phyloP scores from a whole-genome alignment of 2,329 filamentous ascomycete species.

The Apiospora pterosperma region DNA sequence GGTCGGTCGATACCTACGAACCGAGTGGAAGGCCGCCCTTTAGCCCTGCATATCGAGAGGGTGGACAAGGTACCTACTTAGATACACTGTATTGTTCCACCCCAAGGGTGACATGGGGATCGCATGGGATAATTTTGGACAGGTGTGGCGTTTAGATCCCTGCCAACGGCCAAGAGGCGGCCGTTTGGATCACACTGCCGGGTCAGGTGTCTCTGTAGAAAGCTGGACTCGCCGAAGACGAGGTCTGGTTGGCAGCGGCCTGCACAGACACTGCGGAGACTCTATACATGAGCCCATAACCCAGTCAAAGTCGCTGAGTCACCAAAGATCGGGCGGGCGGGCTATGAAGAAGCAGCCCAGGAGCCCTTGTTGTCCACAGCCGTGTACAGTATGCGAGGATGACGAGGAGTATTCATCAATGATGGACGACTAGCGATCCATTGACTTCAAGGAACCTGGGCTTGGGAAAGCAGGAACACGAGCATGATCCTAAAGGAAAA shows the following conservation, averaged over 20 bases:
- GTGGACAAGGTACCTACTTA: slow-evolving; percentile 3
- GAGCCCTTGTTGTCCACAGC: neutral
- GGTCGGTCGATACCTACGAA: neutral
- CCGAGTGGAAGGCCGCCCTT: neutral
- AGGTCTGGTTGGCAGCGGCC: slow-evolving; percentile 28
- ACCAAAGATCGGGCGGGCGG: slow-evolving; percentile 12
- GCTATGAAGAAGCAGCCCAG: slow-evolving; percentile 5
- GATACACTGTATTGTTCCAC: slow-evolving; percentile 1
- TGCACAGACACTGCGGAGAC: slow-evolving; percentile 22
- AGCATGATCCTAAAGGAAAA: neutral
- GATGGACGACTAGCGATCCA: neutral
- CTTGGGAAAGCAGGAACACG: neutral
- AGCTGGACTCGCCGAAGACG: slow-evolving; percentile 28
- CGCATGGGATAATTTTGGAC: slow-evolving; percentile 17
- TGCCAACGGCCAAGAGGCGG: slow-evolving; percentile 27
- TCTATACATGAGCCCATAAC: slow-evolving; percentile 10
- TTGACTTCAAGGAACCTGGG: neutral
- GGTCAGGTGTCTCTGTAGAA: slow-evolving; percentile 11
- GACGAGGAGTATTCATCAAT: neutral
- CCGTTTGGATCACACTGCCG: slow-evolving; percentile 16
- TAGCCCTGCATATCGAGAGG: neutral
- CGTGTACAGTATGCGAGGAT: neutral
- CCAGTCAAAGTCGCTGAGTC: slow-evolving; percentile 17
- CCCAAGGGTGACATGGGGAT: neutral
- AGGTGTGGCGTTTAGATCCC: slow-evolving; percentile 31